A percentile compares a stretch with the other conserved stretches of the same genome.
These are phyloP conservation scores for Tricholoma hemisulphureum DNA, from an alignment of 768 basidiomycete genomes.

Conservation along the genomic window DNA sequence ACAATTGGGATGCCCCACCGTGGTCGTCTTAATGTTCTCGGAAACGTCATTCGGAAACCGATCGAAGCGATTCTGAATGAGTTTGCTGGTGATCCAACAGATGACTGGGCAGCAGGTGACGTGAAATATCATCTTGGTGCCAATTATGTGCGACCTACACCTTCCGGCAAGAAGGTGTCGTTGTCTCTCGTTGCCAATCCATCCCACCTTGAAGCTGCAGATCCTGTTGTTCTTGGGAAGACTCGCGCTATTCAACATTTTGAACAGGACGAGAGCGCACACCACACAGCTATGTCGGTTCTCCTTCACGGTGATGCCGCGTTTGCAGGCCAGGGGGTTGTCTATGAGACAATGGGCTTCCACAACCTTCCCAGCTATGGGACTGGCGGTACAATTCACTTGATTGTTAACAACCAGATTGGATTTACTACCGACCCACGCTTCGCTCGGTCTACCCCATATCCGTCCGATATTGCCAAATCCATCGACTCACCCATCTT, in stretches of 20 bases:
- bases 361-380: conserved; percentile 94
- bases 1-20: conserved; percentile 99
- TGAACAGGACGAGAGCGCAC: conserved; percentile 78
- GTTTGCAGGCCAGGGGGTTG: conserved; percentile 96
- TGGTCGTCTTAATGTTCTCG: conserved; percentile 95
- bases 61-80: conserved; percentile 98
- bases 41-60: conserved; percentile 98
- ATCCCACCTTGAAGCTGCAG: conserved; percentile 95
- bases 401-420: conserved; percentile 99
- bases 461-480: conserved; percentile 97
- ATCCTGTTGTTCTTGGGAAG: conserved; percentile 98
- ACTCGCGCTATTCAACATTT: conserved; percentile 97
- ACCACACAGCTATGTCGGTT: conserved; percentile 89
- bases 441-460: conserved; percentile 95
- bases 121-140: conserved; percentile 99
- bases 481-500: conserved; percentile 98
- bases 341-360: conserved; percentile 99
- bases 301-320: conserved; percentile 97
- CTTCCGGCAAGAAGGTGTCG: conserved; percentile 95
- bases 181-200: conserved; percentile 98
- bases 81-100: conserved; percentile 75
- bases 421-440: conserved; percentile 99
- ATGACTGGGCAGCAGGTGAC: conserved; percentile 87
- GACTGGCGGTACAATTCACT: conserved; percentile 95
- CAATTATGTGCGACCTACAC: conserved; percentile 97